Evolutionary conservation across 805 yeast genomes (phyloP), one percentile per base, ranked within the genome.

Genomic region (Tetrapisispora fleetii): DNA sequence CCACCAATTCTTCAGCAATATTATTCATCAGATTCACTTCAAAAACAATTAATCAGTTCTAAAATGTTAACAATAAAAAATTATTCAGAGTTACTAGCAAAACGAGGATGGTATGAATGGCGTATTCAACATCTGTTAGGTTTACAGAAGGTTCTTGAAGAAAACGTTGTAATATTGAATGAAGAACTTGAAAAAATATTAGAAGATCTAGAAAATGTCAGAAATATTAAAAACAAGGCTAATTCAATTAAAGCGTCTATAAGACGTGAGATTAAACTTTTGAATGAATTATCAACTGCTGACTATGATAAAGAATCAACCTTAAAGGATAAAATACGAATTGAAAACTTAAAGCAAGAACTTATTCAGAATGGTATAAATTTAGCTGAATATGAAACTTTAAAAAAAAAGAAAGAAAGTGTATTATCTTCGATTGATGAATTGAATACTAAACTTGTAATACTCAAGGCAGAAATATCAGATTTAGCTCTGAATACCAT

Each of bases 91-190:
- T 67, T 72, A 30, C 77, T 76, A 55, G 78, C 85, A 0, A 71
- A 68, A 50, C 72, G 71, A 37, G 74, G 75, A 0, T 81, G 86
- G 85, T 77, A 76, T 54, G 75, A 73, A 45, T 81, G 87, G 88
- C 65, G 85, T 51, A 59, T 68, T 13, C 77, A 77, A 51, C 70
- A 80, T 43, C 57, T 76, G 6, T 65, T 68, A 22, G 79, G 77
- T 38, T 65, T 80, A 16, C 56, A 73, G 32, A 60, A 43, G 21
- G 67, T 62, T 9, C 43, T 66, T 19, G 38, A 50, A 16, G 70
- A 64, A 39, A 64, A 65, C 45, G 36, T 61, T 2, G 36, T 49
- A 1, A 28, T 57, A 8, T 37, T 65, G 28, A 52, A 56, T 24
- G 63, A 57, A 37, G 67, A 61, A 41, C 47, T 53, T n/a, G 49